Percentiles rank a stretch among this genome's conserved stretches.
These are phyloP conservation scores for Lasiosphaeria hispida DNA, from an alignment of 495 filamentous ascomycete species.

Conservation along the genomic window DNA sequence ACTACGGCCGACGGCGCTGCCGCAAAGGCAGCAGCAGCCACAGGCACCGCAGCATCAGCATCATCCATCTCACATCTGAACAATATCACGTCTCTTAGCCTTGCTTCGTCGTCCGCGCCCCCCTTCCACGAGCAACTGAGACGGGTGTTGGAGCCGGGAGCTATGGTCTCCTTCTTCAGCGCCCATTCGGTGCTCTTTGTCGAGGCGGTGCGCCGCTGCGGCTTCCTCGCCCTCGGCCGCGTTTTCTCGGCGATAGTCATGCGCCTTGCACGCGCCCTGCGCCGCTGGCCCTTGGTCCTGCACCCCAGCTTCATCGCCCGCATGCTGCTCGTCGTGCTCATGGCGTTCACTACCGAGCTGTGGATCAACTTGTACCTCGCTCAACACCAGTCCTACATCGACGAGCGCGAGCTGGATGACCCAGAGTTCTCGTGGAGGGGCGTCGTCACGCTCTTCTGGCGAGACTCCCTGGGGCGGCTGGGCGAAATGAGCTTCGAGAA, in stretches of 20 bases:
- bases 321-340: background rate
- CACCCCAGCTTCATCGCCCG: background rate
- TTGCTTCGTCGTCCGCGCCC: background rate
- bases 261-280: background rate
- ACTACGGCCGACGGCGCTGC: background rate
- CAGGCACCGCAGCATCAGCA: background rate
- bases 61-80: background rate
- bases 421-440: background rate
- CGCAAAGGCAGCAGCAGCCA: no score
- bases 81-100: background rate
- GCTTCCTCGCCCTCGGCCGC: background rate
- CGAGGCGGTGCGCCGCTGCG: background rate
- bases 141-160: background rate
- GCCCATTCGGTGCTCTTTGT: conserved; percentile 1
- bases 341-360: conserved; percentile 2
- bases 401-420: background rate
- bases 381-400: background rate
- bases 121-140: background rate
- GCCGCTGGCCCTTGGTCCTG: background rate
- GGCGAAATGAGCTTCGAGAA: no score
- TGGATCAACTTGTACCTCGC: conserved; percentile 10
- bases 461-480: no score
- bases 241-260: background rate
- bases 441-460: background rate
- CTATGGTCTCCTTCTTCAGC: conserved; percentile 5